Conservation (phyloP, 129 eudicot species). For the Helichrysum umbraculigerum region DNA sequence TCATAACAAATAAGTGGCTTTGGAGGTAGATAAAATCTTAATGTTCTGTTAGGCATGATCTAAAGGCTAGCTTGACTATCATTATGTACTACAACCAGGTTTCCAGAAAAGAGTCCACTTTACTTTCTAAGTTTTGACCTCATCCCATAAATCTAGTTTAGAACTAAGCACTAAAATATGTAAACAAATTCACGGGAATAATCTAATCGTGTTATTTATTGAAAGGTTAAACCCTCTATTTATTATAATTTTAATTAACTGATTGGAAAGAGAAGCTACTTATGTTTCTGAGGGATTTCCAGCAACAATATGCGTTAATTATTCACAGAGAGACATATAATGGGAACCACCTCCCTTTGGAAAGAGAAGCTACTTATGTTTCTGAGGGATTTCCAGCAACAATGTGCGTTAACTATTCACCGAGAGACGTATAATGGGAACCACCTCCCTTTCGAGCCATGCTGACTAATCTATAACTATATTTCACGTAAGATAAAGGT, state of each 20-base stretch:
- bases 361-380: constrained; percentile 44
- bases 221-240: no score
- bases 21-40: neutral
- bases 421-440: constrained; percentile 73
- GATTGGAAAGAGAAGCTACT: no score
- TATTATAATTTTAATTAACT: no score
- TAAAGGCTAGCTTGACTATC: neutral
- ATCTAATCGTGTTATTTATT: no score
- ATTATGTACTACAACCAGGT: neutral
- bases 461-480: constrained; percentile 70
- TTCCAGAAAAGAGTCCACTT: neutral
- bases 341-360: no score
- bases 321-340: no score
- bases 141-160: neutral
- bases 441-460: constrained; percentile 93
- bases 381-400: constrained; percentile 90
- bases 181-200: no score
- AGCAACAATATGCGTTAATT: no score
- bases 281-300: no score
- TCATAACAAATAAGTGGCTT: constrained; percentile 21
- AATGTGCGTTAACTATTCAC: constrained; percentile 83
- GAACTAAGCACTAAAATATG: neutral
- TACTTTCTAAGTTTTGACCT: neutral
- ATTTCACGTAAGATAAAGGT: no score
- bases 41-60: neutral